Evolutionary conservation across 805 yeast species (phyloP), one percentile per base, ranked within the genome.

Genomic region (Scheffersomyces lignosus): DNA sequence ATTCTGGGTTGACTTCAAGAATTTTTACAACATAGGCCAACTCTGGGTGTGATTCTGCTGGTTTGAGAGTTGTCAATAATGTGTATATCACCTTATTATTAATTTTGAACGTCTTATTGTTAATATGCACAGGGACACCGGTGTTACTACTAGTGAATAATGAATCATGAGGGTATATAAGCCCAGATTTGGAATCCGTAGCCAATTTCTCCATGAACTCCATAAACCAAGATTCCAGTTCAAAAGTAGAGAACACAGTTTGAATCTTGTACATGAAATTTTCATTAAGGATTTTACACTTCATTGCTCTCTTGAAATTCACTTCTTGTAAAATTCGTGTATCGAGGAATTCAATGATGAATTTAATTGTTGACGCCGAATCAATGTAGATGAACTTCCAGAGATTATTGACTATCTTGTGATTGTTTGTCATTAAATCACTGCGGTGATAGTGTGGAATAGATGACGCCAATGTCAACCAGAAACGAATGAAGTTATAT

Each of bases 261-360:
- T 78, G 75, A 20, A 87, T 46, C 36, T 79, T 79, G 18, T 72
- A 70, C 40, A 88, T 52, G 15, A 82, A 77, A 70, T 84, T 77
- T 53, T 90, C 97, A 48, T 87, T 87, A 51, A 91, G 74, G 12
- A 89, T 73, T 41, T 79, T 78, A 42, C 87, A 75, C 55, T 89
- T 90, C 0, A 88, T 75, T 41, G 81, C 66, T 50, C 80, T 82
- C 47, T 78, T 78, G 54, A 80, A 83, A 9, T 73, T 61, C 2
- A 65, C 51, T 46, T 90, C 97, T 18, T 63, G 56, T 24, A 87
- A 51, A 2, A 90, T 72, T 15, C 66, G 62, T 1, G 61, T 52
- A 13, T 70, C 76, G 39, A 87, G 62, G 17, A 78, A 69, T 0
- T 58, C 54, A 3, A 87, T 38, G 0, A 82, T 64, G 15, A 53